phyloP scores from a whole-genome alignment of 257 asterid species.

The Solanum neorickii region DNA sequence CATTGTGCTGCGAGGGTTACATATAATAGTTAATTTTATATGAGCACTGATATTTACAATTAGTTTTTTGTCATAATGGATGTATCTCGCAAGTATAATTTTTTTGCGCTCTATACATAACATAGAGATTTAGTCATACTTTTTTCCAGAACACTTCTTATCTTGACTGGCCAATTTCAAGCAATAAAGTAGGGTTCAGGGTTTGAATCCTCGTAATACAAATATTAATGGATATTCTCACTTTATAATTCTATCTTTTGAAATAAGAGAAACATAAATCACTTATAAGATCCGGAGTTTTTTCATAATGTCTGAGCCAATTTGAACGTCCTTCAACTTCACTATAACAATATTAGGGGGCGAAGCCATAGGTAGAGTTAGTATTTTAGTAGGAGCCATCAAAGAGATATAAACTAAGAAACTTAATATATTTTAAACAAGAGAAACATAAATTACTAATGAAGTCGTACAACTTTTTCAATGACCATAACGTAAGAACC shows the following conservation, averaged over 20 bases:
- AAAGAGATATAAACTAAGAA: too few species aligned
- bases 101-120: too few species aligned
- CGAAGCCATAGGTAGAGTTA: too few species aligned
- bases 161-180: neutral
- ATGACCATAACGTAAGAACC: too few species aligned
- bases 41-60: too few species aligned
- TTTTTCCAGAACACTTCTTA: neutral
- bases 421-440: too few species aligned
- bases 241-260: neutral
- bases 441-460: too few species aligned
- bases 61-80: neutral
- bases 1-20: too few species aligned
- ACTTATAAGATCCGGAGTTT: neutral
- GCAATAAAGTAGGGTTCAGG: neutral
- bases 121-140: neutral
- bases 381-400: too few species aligned
- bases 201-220: neutral
- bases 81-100: neutral
- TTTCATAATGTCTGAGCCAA: neutral
- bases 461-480: too few species aligned
- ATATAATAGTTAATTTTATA: too few species aligned
- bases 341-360: neutral
- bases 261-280: neutral
- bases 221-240: neutral
- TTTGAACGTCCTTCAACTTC: constrained; percentile 9